Conservation (phyloP, 805 yeast species). For the Cyberlindnera americana region DNA sequence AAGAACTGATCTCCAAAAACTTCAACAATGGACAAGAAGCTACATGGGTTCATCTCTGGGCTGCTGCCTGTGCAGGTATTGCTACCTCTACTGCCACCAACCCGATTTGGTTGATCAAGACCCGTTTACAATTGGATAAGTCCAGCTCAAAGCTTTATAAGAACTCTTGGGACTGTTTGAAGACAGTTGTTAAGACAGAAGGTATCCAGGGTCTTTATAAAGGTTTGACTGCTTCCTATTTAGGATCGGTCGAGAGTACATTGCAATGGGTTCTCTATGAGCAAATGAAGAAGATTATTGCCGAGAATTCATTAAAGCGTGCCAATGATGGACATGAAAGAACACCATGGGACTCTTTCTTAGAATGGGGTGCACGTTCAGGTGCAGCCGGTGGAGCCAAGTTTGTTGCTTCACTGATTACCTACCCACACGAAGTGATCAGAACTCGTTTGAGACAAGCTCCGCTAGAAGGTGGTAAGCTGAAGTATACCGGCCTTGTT, state of each 20-base stretch:
- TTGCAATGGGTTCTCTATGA: slow-evolving; percentile 96
- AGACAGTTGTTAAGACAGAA: slow-evolving; percentile 65
- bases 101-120: slow-evolving; percentile 96
- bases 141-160: slow-evolving; percentile 62
- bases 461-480: slow-evolving; percentile 73
- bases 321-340: slow-evolving; percentile 30
- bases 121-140: slow-evolving; percentile 88
- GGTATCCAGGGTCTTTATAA: slow-evolving; percentile 79
- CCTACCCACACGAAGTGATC: slow-evolving; percentile 97
- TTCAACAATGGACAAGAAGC: slow-evolving; percentile 75
- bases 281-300: slow-evolving; percentile 78
- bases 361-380: slow-evolving; percentile 93
- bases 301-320: slow-evolving; percentile 44
- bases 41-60: slow-evolving; percentile 77
- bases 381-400: slow-evolving; percentile 98
- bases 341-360: slow-evolving; percentile 54
- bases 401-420: slow-evolving; percentile 83
- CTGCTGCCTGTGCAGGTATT: slow-evolving; percentile 91
- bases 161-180: slow-evolving; percentile 82
- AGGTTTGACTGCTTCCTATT: slow-evolving; percentile 91
- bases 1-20: slow-evolving; percentile 62
- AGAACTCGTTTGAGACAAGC: slow-evolving; percentile 95
- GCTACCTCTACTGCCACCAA: slow-evolving; percentile 95
- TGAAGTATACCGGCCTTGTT: slow-evolving; percentile 84
- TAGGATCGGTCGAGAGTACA: slow-evolving; percentile 91